Conservation (phyloP, 2,329 filamentous ascomycete genomes). For the Neodidymelliopsis sp. region DNA sequence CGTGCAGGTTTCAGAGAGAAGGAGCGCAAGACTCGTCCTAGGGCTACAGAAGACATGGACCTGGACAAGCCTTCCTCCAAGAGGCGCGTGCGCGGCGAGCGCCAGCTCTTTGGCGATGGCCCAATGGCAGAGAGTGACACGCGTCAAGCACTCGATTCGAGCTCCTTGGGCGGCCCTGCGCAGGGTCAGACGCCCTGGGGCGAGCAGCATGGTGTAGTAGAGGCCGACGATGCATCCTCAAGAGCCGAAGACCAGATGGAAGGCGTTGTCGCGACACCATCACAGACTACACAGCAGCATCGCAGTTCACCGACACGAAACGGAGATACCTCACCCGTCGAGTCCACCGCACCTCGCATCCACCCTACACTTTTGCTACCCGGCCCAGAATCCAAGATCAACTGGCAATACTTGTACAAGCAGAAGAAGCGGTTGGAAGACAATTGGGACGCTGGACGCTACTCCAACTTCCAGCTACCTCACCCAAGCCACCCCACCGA, state of each 20-base stretch:
- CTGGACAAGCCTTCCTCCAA: slow-evolving; percentile 60
- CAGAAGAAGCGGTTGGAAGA: slow-evolving; percentile 84
- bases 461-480: slow-evolving; percentile 86
- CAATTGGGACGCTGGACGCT: slow-evolving; percentile 88
- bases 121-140: slow-evolving; percentile 30
- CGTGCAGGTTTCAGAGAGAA: slow-evolving; percentile 46
- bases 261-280: slow-evolving; percentile 36
- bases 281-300: slow-evolving; percentile 25
- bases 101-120: slow-evolving; percentile 52
- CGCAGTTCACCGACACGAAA: slow-evolving; percentile 21
- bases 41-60: slow-evolving; percentile 56
- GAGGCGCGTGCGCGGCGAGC: slow-evolving; percentile 57
- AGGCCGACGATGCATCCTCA: slow-evolving; percentile 52
- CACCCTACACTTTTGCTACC: slow-evolving; percentile 43
- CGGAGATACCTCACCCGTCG: slow-evolving; percentile 14
- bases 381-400: slow-evolving; percentile 67
- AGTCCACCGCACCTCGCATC: slow-evolving; percentile 32
- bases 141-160: slow-evolving; percentile 29
- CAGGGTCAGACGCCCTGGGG: slow-evolving; percentile 47
- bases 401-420: slow-evolving; percentile 93
- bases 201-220: slow-evolving; percentile 57
- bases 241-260: slow-evolving; percentile 49
- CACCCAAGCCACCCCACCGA: slow-evolving; percentile 82
- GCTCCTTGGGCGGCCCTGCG: slow-evolving; percentile 27
- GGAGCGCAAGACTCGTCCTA: slow-evolving; percentile 56